Evolutionary conservation across 1,139 yeast species (phyloP).

Genomic region (Saccharomyces pastorianus): DNA sequence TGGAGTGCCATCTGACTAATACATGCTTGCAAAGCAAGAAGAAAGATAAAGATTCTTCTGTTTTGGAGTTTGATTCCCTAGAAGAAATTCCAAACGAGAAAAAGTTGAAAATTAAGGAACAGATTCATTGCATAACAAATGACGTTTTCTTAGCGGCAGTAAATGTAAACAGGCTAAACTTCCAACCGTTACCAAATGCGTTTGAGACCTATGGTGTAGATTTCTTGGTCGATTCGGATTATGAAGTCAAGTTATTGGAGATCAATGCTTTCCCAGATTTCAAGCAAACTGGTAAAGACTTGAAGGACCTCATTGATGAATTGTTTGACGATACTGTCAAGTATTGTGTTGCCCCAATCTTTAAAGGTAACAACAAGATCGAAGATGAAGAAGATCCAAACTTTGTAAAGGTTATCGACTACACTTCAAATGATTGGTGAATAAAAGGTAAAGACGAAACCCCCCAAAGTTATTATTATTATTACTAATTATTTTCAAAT

Average conservation of each 20-base stretch:
- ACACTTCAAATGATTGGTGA: constrained; percentile 32
- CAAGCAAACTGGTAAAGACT: constrained; percentile 80
- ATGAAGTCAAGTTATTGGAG: constrained; percentile 58
- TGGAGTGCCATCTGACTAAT: constrained; percentile 73
- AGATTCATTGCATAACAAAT: constrained; percentile 54
- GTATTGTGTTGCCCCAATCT: constrained; percentile 37
- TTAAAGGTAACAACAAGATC: constrained; percentile 13
- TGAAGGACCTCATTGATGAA: constrained; percentile 56
- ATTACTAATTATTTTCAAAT: neutral
- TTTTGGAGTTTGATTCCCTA: constrained; percentile 60
- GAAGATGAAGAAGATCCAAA: constrained; percentile 11
- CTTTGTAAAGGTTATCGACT: constrained; percentile 36
- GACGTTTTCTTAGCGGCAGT: constrained; percentile 82
- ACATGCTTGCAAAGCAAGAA: constrained; percentile 72
- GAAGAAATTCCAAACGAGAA: constrained; percentile 37
- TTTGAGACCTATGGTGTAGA: constrained; percentile 86
- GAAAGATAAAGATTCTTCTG: constrained; percentile 40
- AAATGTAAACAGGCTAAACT: constrained; percentile 71
- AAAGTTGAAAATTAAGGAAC: constrained; percentile 40
- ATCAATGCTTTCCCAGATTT: constrained; percentile 94
- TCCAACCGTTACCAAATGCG: constrained; percentile 78
- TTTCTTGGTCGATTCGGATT: constrained; percentile 57
- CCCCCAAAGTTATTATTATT: neutral
- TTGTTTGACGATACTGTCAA: constrained; percentile 46
- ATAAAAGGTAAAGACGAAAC: neutral